Evolutionary conservation across 75 land plant species (phyloP).

Genomic region (Cunninghamia lanceolata): DNA sequence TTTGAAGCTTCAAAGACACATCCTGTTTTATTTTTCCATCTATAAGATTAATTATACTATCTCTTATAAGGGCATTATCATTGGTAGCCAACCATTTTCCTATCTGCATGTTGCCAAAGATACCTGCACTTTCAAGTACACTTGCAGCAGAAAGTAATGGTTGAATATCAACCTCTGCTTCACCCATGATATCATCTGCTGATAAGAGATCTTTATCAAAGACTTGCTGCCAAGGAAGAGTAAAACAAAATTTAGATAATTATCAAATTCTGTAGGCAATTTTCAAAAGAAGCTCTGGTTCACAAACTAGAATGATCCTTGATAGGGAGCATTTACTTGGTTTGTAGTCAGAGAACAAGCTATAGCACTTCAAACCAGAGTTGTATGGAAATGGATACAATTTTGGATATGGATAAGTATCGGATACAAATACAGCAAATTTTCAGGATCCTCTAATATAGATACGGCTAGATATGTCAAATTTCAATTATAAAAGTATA

Average conservation of each 20-base stretch:
- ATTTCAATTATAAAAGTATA: too few species aligned
- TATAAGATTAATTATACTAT: slow-evolving; percentile 53
- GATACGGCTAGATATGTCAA: too few species aligned
- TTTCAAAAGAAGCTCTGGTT: not conserved
- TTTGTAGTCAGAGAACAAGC: not conserved
- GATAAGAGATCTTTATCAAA: slow-evolving; percentile 84
- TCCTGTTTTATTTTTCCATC: slow-evolving; percentile 83
- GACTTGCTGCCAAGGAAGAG: slow-evolving; percentile 52
- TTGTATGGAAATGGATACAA: not conserved
- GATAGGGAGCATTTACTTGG: not conserved
- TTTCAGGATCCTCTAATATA: too few species aligned
- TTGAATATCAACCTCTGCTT: slow-evolving; percentile 87
- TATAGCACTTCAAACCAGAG: not conserved
- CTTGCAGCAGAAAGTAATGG: slow-evolving; percentile 76
- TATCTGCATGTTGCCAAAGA: slow-evolving; percentile 47
- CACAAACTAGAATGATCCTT: not conserved
- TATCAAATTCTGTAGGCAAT: not conserved
- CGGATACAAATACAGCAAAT: too few species aligned
- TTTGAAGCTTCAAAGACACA: slow-evolving; percentile 57
- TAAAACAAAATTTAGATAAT: not conserved
- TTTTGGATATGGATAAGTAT: too few species aligned
- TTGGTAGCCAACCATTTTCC: slow-evolving; percentile 70
- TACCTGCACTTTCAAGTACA: slow-evolving; percentile 45
- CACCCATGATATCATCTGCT: slow-evolving; percentile 93
- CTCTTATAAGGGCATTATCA: slow-evolving; percentile 67